Conservation (phyloP, 352 stramenopile genomes). For the Aphanomyces cochlioides region DNA sequence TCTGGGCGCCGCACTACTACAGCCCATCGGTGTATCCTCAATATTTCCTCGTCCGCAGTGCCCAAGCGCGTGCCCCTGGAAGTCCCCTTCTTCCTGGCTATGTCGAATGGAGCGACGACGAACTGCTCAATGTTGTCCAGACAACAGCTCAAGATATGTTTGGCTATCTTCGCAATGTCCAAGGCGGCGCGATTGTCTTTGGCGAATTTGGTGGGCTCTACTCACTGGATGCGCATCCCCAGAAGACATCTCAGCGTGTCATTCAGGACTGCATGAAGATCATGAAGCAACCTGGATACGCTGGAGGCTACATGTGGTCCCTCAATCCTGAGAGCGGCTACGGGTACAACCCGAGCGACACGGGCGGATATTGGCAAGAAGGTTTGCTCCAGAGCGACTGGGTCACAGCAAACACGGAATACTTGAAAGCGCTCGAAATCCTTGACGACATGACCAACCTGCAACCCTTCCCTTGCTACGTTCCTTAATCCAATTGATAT, state of each 20-base stretch:
- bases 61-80: conserved; percentile 29
- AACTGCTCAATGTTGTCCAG: conserved; percentile 49
- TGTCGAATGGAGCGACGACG: conserved; percentile 50
- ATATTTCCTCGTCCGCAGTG: conserved; percentile 54
- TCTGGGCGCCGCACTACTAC: conserved; percentile 72
- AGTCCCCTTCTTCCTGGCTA: conserved; percentile 38
- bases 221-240: conserved; percentile 46
- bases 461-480: conserved; percentile 59
- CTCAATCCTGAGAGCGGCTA: conserved; percentile 72
- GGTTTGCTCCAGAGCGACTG: conserved; percentile 67
- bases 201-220: conserved; percentile 66
- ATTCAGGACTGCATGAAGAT: conserved; percentile 59
- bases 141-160: conserved; percentile 70
- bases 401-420: conserved; percentile 59
- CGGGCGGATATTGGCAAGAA: conserved; percentile 47
- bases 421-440: conserved; percentile 54
- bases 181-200: conserved; percentile 54
- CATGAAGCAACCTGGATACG: conserved; percentile 48
- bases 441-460: conserved; percentile 68
- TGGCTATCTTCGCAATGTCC: conserved; percentile 47
- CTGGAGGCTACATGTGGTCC: conserved; percentile 73
- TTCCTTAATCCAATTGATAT: neutral
- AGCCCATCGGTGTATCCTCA: conserved; percentile 60
- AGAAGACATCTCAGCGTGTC: conserved; percentile 52
- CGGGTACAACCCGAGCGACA: conserved; percentile 64